Conservation (phyloP, 768 basidiomycete species). For the button mushroom (Agaricus bisporus) region DNA sequence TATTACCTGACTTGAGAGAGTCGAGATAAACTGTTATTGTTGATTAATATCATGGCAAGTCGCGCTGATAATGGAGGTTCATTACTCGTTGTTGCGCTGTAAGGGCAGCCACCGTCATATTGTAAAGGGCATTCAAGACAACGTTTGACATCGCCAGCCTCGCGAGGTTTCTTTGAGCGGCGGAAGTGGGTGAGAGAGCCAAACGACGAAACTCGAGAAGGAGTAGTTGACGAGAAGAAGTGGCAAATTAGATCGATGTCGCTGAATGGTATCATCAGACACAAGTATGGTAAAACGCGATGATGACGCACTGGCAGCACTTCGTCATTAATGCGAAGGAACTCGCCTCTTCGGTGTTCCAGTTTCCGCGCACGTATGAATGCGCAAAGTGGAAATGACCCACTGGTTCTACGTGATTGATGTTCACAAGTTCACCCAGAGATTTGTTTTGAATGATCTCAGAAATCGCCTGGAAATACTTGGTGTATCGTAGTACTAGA, state of each 20-base stretch:
- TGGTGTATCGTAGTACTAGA: slow-evolving; percentile 81
- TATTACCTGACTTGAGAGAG: slow-evolving; percentile 49
- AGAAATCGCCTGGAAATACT: slow-evolving; percentile 68
- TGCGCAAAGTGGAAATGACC: slow-evolving; percentile 89
- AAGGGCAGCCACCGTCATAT: slow-evolving; percentile 56
- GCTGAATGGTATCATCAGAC: slow-evolving; percentile 30
- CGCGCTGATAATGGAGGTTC: neutral
- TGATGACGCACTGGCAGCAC: slow-evolving; percentile 70
- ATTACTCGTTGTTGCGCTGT: slow-evolving; percentile 82
- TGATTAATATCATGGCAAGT: neutral
- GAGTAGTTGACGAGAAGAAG: slow-evolving; percentile 63
- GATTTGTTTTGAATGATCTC: slow-evolving; percentile 62
- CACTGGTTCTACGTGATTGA: slow-evolving; percentile 80
- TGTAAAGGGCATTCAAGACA: slow-evolving; percentile 76
- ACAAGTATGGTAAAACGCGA: neutral
- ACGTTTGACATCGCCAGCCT: slow-evolving; percentile 60
- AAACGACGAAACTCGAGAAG: slow-evolving; percentile 74
- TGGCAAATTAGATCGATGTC: slow-evolving; percentile 82
- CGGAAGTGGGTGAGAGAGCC: slow-evolving; percentile 83
- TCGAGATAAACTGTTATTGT: slow-evolving; percentile 67
- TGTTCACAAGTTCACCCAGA: slow-evolving; percentile 76
- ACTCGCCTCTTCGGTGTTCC: slow-evolving; percentile 62
- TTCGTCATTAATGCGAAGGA: slow-evolving; percentile 87
- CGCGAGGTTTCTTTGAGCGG: slow-evolving; percentile 60
- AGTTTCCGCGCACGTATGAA: slow-evolving; percentile 81